Base-by-base conservation (phyloP, 1,284 basidiomycete species). In the Inonotus obliquus region DNA sequence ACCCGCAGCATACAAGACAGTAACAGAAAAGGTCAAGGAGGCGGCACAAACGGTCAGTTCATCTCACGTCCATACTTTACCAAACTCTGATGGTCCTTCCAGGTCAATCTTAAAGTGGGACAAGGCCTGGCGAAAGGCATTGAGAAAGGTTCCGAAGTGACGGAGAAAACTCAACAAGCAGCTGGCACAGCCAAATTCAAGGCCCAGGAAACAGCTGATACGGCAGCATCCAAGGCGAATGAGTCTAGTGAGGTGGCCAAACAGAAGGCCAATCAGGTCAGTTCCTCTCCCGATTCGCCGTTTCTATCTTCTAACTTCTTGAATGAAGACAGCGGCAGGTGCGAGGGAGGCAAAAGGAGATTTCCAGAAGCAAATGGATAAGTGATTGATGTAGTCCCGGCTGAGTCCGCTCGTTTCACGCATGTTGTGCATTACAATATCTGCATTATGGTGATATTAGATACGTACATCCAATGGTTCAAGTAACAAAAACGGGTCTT, bases 81-180 rank as follows among this genome's bases (percentile, higher is more conserved):
- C 38, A 47, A 37, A 29, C 21, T 5, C 44, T 27, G 4, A 5
- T 39, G 49, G 48, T 23, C n/a, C 5, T 14, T 19, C 32, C 21
- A 89, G 85, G 78, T 87, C 0, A 88, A 86, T 71, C 83, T 81
- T 72, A 79, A 78, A 27, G 76, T 87, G 9, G 86, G 86, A 1
- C 71, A 80, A 65, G 79, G 79, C 1, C 73, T 89, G 9, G 87
- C 86, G 14, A 79, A 77, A 7, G 85, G 84, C 0, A 82, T 89
- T 62, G 86, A 86, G 63, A 82, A 76, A 14, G 85, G 84, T 9
- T 83, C 89, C 70, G 69, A 82, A 61, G 81, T 78, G 11, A 79
- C 84, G 0, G 72, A 80, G 65, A 74, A 76, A 44, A 81, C 84
- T 3, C 85, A 86, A 67, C 76, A 86, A 62, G 77, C 76, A 41